These are phyloP conservation scores for Abrus precatorius DNA, from an alignment of 306 rosid species.

Conservation along the genomic window DNA sequence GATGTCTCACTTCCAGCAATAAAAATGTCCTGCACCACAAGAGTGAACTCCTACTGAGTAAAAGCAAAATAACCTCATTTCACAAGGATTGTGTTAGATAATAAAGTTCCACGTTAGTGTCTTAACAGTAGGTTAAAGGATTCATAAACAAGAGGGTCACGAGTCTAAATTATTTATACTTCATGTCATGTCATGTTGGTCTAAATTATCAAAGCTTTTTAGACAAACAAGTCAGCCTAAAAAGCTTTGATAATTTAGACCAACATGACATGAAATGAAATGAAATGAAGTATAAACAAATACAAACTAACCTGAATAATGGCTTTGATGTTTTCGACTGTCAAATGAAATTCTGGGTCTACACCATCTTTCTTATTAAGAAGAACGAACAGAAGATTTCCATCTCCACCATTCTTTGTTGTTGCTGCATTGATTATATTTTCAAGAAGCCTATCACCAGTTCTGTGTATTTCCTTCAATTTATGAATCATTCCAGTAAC, in stretches of 20 bases:
- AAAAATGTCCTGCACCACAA: neutral
- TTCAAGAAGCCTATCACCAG: conserved; percentile 37
- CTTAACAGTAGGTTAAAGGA: no score
- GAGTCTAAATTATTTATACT: no score
- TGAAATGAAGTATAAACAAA: neutral
- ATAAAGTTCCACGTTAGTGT: no score
- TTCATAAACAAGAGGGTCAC: no score
- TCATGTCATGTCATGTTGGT: no score
- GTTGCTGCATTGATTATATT: conserved; percentile 30
- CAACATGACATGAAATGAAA: neutral
- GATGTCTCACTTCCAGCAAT: neutral
- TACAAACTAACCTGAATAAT: conserved; percentile 35
- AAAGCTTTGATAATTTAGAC: no score
- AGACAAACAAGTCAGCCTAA: no score
- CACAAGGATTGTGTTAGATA: no score
- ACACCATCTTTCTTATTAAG: conserved; percentile 23
- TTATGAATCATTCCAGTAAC: conserved; percentile 30
- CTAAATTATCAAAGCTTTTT: no score
- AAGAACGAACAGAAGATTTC: conserved; percentile 38
- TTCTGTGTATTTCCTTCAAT: conserved; percentile 4
- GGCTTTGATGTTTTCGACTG: conserved; percentile 40
- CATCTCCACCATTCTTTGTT: neutral
- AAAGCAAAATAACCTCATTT: no score
- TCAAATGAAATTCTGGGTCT: conserved; percentile 20
- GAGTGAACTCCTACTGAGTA: neutral